Percentiles rank a stretch among this genome's conserved stretches.
These are phyloP conservation scores for Inga laurina DNA, from an alignment of 306 rosid genomes.

Conservation along the genomic window DNA sequence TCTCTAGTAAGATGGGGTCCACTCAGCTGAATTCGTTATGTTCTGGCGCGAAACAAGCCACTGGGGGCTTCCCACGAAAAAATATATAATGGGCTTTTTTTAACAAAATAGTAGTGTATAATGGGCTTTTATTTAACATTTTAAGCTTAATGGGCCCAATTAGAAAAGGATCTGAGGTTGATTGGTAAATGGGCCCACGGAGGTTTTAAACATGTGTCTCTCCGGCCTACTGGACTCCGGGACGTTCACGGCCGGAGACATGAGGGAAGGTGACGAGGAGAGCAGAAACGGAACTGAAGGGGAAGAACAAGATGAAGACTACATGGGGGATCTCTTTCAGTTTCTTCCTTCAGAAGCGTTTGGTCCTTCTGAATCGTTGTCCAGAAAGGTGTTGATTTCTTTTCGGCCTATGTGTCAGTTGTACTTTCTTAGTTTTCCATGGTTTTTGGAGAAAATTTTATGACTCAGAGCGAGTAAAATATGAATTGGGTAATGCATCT, in stretches of 20 bases:
- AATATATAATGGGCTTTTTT: not conserved
- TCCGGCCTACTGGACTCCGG: not conserved
- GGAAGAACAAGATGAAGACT: constrained; percentile 59
- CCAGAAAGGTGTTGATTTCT: constrained; percentile 46
- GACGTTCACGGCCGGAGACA: constrained; percentile 17
- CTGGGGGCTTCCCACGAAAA: not conserved
- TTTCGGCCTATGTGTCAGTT: constrained; percentile 8
- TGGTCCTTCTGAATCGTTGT: constrained; percentile 39
- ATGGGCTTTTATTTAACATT: not conserved
- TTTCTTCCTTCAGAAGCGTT: constrained; percentile 57
- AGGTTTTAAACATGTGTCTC: not conserved
- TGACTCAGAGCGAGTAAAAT: not conserved
- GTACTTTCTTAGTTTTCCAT: constrained; percentile 18
- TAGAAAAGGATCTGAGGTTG: not conserved
- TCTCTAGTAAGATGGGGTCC: constrained; percentile 17
- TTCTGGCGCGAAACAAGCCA: constrained; percentile 38
- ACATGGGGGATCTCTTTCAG: constrained; percentile 81
- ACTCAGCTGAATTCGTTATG: constrained; percentile 30
- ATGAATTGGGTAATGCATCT: not conserved
- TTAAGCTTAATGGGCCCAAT: not conserved
- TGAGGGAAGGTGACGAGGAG: constrained; percentile 51
- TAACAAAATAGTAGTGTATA: no score
- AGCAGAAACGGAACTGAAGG: constrained; percentile 24
- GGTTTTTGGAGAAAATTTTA: not conserved
- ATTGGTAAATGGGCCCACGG: not conserved